phyloP scores from a whole-genome alignment of 768 basidiomycete genomes.

The Boletus pseudo-olivaceus region DNA sequence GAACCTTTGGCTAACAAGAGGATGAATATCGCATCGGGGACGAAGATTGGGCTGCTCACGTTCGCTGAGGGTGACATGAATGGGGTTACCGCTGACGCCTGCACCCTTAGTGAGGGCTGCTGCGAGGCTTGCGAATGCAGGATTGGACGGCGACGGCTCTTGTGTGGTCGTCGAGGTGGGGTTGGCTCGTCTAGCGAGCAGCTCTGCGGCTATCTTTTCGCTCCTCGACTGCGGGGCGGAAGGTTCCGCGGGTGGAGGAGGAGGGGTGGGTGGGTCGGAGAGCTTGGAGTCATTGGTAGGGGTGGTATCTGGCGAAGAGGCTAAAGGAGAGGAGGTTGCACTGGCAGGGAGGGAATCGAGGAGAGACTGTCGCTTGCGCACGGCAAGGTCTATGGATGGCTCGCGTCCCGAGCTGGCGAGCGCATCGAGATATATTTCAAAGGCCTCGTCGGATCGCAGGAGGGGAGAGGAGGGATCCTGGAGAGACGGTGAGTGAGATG shows the following conservation, averaged over 20 bases:
- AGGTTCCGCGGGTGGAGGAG: slow-evolving; percentile 7
- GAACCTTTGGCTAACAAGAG: slow-evolving; percentile 57
- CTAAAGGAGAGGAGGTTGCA: not conserved
- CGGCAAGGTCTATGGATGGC: slow-evolving; percentile 58
- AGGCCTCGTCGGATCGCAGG: slow-evolving; percentile 65
- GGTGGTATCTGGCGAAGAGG: slow-evolving; percentile 11
- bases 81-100: slow-evolving; percentile 53
- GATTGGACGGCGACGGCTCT: slow-evolving; percentile 18
- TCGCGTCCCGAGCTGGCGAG: slow-evolving; percentile 58
- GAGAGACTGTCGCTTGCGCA: slow-evolving; percentile 64
- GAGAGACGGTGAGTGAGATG: slow-evolving; percentile 1
- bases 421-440: slow-evolving; percentile 70
- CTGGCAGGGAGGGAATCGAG: slow-evolving; percentile 38
- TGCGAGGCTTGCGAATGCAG: slow-evolving; percentile 41
- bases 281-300: slow-evolving; percentile 13
- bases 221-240: slow-evolving; percentile 32
- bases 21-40: not conserved
- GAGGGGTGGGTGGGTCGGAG: slow-evolving; percentile 9
- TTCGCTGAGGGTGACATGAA: slow-evolving; percentile 80
- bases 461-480: slow-evolving; percentile 71
- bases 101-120: slow-evolving; percentile 42
- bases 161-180: slow-evolving; percentile 2
- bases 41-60: slow-evolving; percentile 43
- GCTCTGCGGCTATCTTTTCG: slow-evolving; percentile 40
- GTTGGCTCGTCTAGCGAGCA: slow-evolving; percentile 32